A percentile compares a stretch with the other conserved stretches of the same genome.
Conservation (phyloP, 1,284 basidiomycete species). For the Mycena citricolor region DNA sequence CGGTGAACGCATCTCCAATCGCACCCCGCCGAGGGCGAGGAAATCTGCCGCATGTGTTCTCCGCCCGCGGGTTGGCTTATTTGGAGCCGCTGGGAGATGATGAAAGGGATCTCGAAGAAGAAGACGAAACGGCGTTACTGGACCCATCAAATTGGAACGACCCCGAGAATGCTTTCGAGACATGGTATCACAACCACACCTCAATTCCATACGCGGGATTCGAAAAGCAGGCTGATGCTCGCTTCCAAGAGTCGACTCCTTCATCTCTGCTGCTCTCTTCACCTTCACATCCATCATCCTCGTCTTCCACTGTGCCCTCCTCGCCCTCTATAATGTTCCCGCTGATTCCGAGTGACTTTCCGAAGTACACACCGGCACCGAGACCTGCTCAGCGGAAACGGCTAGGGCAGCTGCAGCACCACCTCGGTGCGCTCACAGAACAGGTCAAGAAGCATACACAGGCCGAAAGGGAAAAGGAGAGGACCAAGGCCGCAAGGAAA, state of each 20-base stretch:
- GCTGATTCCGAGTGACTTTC: too few relatives aligned
- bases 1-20: constrained; percentile 49
- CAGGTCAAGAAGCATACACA: too few relatives aligned
- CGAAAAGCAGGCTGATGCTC: constrained; percentile 5
- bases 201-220: constrained; percentile 14
- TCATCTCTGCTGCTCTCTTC: constrained; percentile 17
- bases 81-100: constrained; percentile 25
- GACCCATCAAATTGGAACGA: constrained; percentile 25
- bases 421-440: constrained; percentile 16
- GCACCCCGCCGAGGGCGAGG: constrained; percentile 52
- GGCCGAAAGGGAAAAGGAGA: too few relatives aligned
- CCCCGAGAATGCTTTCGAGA: constrained; percentile 21
- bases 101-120: constrained; percentile 27
- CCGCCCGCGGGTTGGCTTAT: constrained; percentile 46
- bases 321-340: too few relatives aligned
- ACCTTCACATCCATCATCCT: constrained; percentile 17
- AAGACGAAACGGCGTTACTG: constrained; percentile 23
- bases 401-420: constrained; percentile 18
- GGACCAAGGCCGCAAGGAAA: too few relatives aligned
- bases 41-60: constrained; percentile 60
- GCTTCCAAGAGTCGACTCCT: background rate
- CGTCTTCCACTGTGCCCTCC: constrained; percentile 4
- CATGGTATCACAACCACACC: constrained; percentile 19
- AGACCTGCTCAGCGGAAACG: constrained; percentile 20
- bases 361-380: constrained; percentile 22